Base-by-base conservation (phyloP, 306 rosid species). In the Trifolium pratense region DNA sequence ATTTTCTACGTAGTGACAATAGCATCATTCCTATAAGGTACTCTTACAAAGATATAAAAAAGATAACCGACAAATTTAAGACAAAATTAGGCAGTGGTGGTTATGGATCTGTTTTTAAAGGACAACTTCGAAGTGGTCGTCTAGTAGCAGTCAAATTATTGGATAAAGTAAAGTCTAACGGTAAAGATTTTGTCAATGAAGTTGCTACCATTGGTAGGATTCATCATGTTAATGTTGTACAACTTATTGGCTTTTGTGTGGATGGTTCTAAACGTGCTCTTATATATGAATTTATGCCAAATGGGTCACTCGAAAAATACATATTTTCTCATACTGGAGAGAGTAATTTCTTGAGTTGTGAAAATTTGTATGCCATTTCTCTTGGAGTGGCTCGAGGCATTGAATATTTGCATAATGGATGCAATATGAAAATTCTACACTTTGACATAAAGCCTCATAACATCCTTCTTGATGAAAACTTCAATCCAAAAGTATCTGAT, bases 241-340 rank as follows among this genome's bases (percentile, higher is more conserved):
- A 32, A 3, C 46, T 61, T 0, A 61, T 61, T 61, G 67, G 67
- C 3, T 61, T 34, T 61, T 61, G 45, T 16, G 67, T 61, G 3
- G 67, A 61, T 15, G 67, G 67, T 0, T 61, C 67, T 8, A 61
- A 61, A 34, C 67, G 45, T 4, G 67, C 25, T 61, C 46, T 61
- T 61, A 61, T 61, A 61, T 61, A 61, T 61, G 67, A 61, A 61
- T 61, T 61, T n/a, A 61, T 61, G 67, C 46, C 23, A 4, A 61
- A 34, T 1, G 67, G 67, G 0, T 61, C 67, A n/a, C 67, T 61
- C 4, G 67, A 61, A 61, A 61, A 61, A 34, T n/a, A 34, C 15
- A 61, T 61, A 32, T 61, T 34, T 61, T 32, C 67, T n/a, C 7
- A 3, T 25, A 13, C 0, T 1, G 26, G 34, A 8, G 46, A n/a